Conservation (phyloP, 768 basidiomycete species). For the Amanita rimosa region DNA sequence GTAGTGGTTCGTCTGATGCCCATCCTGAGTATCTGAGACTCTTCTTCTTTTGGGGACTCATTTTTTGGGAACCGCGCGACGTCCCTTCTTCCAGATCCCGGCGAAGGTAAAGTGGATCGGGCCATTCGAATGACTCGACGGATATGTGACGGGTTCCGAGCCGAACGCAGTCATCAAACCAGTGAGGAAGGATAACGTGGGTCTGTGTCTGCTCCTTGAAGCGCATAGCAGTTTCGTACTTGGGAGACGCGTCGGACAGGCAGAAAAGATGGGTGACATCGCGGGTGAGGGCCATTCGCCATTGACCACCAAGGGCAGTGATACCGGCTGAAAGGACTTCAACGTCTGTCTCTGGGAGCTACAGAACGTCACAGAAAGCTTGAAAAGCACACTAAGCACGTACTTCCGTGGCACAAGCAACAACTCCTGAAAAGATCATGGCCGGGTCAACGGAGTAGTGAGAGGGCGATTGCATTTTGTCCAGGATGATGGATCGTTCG, state of each 20-base stretch:
- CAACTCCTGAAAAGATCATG: constrained; percentile 76
- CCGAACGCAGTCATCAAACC: constrained; percentile 77
- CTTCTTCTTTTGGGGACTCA: no score
- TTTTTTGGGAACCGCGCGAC: no score
- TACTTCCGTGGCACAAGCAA: constrained; percentile 63
- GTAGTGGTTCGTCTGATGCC: neutral
- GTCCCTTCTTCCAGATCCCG: constrained; percentile 6
- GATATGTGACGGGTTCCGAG: constrained; percentile 40
- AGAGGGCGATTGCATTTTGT: constrained; percentile 43
- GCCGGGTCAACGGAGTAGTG: constrained; percentile 70
- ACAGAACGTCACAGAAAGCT: constrained; percentile 1
- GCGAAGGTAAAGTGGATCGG: constrained; percentile 46
- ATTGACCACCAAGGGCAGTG: constrained; percentile 70
- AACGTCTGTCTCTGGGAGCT: constrained; percentile 55
- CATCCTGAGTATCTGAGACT: neutral
- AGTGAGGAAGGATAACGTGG: constrained; percentile 75
- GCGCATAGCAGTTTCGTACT: constrained; percentile 44
- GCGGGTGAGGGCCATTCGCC: constrained; percentile 61
- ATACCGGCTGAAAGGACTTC: constrained; percentile 69
- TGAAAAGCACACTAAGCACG: constrained; percentile 7
- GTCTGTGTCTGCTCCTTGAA: constrained; percentile 48
- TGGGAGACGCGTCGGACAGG: constrained; percentile 35
- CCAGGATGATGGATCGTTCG: constrained; percentile 49
- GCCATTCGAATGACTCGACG: constrained; percentile 58
- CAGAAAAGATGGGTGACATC: constrained; percentile 87